Base-by-base conservation (phyloP, 225 moss, liverwort and hornwort species). In the Marchantia polymorpha region DNA sequence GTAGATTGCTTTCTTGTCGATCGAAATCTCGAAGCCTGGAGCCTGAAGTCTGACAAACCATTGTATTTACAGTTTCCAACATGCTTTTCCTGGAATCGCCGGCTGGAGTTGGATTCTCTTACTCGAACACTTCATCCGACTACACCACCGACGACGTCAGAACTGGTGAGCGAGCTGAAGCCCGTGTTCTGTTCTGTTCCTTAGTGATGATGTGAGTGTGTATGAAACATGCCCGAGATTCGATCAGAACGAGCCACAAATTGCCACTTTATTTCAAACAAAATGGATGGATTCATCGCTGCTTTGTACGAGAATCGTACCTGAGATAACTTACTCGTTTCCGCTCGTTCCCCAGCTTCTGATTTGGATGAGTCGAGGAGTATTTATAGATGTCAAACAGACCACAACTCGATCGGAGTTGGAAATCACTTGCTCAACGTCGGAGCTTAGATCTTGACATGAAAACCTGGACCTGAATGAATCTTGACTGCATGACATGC, bases 11-110 rank as follows among this genome's bases (percentile, higher is more conserved):
- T 60, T 60, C 7, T 19, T 22, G 60, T 17, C 8, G 5, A 5
- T 39, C 39, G 39, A 39, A 39, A 39, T 39, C 39, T 39, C 2
- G 39, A 39, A 39, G 39, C 39, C 39, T 39, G 39, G 5, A 39
- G 39, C 39, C 56, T 56, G 56, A 56, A 9, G 7, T 52, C 30
- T 77, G 11, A 25, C 22, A 2, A 25, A 2, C 54, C 47, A 53
- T 52, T 17, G 27, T 10, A 47, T 64, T 30, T 30, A 47, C 81
- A 84, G 84, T 81, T 46, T 73, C 92, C 75, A 93, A 93, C 52
- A 85, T 93, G 73, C 82, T 93, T 22, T 93, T 92, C 78, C 81
- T 93, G 47, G 93, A 93, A 84, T 93, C 93, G 8, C 93, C 93
- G 25, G 89, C 84, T 56, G 93, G 92, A 81, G 93, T 92, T 25